Conservation (phyloP, 495 filamentous ascomycete genomes). For the Extremus antarcticus region DNA sequence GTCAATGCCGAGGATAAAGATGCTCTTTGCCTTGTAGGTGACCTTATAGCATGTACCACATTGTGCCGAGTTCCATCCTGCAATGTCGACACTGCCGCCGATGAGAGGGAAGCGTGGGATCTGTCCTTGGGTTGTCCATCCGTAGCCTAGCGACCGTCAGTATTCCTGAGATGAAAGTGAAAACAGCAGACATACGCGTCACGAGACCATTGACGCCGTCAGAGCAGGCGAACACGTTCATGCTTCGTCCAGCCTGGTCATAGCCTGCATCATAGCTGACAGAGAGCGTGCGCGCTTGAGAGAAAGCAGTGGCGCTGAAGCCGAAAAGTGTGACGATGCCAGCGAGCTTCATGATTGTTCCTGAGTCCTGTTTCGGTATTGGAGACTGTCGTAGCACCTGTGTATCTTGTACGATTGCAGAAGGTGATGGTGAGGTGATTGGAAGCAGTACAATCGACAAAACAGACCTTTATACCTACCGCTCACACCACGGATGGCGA, state of each 20-base stretch:
- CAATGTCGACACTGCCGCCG: constrained; percentile 48
- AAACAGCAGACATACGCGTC: not conserved
- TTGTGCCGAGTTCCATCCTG: constrained; percentile 44
- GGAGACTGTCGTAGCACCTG: not conserved
- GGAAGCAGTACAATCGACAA: too few relatives aligned
- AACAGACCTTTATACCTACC: not conserved
- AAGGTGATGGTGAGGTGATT: not conserved
- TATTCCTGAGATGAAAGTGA: not conserved
- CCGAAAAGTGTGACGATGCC: not conserved
- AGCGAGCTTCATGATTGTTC: not conserved
- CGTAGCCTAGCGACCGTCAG: not conserved
- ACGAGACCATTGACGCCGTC: constrained; percentile 4
- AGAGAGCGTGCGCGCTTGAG: not conserved
- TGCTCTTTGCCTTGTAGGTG: constrained; percentile 44
- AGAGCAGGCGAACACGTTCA: constrained; percentile 1
- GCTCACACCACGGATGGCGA: not conserved
- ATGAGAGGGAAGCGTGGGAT: constrained; percentile 44
- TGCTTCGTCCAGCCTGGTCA: not conserved
- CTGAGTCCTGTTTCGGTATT: not conserved
- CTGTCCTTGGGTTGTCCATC: not conserved
- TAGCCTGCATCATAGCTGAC: not conserved
- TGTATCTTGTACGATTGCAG: not conserved
- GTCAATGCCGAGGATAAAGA: constrained; percentile 61
- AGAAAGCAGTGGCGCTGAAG: not conserved
- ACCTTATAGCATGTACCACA: constrained; percentile 65